Conservation (phyloP, 139 green algal species). For the Chlorella sp. region DNA sequence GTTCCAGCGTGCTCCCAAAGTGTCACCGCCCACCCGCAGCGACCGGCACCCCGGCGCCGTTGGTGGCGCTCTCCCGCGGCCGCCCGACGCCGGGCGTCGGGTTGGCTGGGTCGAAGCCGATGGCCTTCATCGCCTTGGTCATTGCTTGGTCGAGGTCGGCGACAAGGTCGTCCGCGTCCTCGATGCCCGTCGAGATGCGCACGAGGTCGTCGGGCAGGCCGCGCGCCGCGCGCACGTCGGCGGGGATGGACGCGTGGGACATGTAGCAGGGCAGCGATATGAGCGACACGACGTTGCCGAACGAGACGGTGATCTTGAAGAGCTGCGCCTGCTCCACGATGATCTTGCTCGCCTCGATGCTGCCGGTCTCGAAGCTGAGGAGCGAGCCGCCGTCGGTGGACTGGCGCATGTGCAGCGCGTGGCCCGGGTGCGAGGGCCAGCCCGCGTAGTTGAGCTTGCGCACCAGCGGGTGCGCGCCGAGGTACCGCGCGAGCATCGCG, state of each 20-base stretch:
- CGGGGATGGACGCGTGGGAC: conserved; percentile 86
- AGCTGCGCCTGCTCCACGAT: conserved; percentile 83
- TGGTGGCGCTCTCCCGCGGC: too few relatives aligned
- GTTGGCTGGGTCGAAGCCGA: conserved; percentile 1
- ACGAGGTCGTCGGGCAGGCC: conserved; percentile 95
- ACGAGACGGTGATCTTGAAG: conserved; percentile 90
- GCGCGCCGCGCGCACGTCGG: conserved; percentile 74
- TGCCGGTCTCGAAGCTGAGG: conserved; percentile 80
- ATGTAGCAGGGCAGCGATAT: conserved; percentile 98
- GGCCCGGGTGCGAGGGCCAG: conserved; percentile 45
- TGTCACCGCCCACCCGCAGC: too few relatives aligned
- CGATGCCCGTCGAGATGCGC: conserved; percentile 86
- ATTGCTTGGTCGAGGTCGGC: conserved; percentile 54
- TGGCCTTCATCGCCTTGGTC: conserved; percentile 28
- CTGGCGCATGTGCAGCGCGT: conserved; percentile 55
- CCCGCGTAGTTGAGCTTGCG: conserved; percentile 86
- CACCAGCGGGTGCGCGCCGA: conserved; percentile 79
- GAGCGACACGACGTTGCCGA: conserved; percentile 83
- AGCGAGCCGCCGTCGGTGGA: conserved; percentile 62
- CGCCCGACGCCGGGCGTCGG: background rate
- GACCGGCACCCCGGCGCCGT: too few relatives aligned
- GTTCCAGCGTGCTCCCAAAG: too few relatives aligned
- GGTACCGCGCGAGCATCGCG: conserved; percentile 69
- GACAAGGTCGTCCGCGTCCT: conserved; percentile 81
- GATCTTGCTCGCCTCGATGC: conserved; percentile 41